phyloP scores from a whole-genome alignment of 208 protist species.

The Acanthamoeba sp. region DNA sequence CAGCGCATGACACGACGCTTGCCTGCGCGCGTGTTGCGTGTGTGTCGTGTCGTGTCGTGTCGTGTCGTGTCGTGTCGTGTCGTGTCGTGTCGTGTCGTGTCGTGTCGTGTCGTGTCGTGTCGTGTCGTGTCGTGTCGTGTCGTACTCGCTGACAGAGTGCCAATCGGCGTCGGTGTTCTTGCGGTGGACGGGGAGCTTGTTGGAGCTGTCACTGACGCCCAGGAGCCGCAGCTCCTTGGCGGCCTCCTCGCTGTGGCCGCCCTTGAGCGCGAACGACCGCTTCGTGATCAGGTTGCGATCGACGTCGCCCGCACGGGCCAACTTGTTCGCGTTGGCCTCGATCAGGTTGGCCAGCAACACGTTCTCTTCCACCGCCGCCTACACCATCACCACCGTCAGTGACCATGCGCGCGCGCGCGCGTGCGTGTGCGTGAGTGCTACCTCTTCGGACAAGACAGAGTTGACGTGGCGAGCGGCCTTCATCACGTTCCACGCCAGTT shows the following conservation, averaged over 20 bases:
- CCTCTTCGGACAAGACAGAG: neutral
- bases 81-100: neutral
- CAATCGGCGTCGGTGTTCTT: neutral
- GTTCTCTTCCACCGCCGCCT: neutral
- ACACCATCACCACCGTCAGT: neutral
- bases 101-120: neutral
- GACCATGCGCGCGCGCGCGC: too few species aligned
- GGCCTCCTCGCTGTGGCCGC: constrained; percentile 47
- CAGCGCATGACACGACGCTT: too few species aligned
- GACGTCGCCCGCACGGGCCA: constrained; percentile 6
- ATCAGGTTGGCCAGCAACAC: constrained; percentile 35
- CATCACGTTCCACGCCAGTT: constrained; percentile 31
- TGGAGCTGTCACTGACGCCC: constrained; percentile 22
- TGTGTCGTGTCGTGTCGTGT: neutral
- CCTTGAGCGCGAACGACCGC: constrained; percentile 42
- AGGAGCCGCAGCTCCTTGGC: neutral
- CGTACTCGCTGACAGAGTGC: constrained; percentile 42
- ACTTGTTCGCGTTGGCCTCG: constrained; percentile 37
- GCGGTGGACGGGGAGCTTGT: neutral
- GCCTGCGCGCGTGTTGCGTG: neutral
- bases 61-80: too few species aligned
- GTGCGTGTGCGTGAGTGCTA: neutral
- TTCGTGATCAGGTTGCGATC: constrained; percentile 54
- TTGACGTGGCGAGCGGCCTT: constrained; percentile 56
- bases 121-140: too few species aligned